A percentile compares a stretch with the other conserved stretches of the same genome.
Evolutionary conservation across 140 eudicot species (phyloP).

Genomic region (Anethum foeniculum): DNA sequence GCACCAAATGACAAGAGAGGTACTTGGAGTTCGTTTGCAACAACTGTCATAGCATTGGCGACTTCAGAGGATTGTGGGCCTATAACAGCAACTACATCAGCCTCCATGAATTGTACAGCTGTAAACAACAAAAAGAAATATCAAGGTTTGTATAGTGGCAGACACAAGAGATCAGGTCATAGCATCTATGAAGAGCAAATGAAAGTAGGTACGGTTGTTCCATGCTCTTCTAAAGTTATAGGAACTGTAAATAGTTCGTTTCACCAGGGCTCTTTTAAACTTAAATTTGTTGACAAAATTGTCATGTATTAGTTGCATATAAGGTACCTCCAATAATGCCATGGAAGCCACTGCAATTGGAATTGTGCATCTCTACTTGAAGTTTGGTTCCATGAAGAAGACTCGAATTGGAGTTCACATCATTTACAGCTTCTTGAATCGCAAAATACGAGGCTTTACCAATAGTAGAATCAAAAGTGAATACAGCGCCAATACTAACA

Average conservation of each 20-base stretch:
- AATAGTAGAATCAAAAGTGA: conserved; percentile 69
- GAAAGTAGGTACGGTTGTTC: background rate
- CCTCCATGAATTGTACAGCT: conserved; percentile 88
- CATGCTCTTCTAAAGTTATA: background rate
- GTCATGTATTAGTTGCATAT: background rate
- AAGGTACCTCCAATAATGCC: conserved; percentile 78
- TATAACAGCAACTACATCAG: conserved; percentile 64
- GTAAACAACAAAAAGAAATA: conserved; percentile 15
- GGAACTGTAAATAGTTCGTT: background rate
- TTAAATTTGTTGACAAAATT: background rate
- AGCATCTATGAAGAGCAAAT: background rate
- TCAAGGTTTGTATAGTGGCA: background rate
- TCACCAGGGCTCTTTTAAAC: background rate
- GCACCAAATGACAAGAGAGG: conserved; percentile 86
- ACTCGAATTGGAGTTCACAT: conserved; percentile 55
- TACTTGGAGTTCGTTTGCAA: conserved; percentile 77
- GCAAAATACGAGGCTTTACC: conserved; percentile 89
- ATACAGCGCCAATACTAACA: conserved; percentile 80
- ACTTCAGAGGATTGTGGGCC: conserved; percentile 98
- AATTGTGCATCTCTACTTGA: conserved; percentile 35
- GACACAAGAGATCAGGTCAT: background rate
- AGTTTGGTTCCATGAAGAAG: conserved; percentile 65
- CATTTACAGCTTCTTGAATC: conserved; percentile 70
- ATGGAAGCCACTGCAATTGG: conserved; percentile 90
- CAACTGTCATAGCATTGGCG: conserved; percentile 61